phyloP scores from a whole-genome alignment of 2,329 filamentous ascomycete genomes.

The Fusarium scirpi region DNA sequence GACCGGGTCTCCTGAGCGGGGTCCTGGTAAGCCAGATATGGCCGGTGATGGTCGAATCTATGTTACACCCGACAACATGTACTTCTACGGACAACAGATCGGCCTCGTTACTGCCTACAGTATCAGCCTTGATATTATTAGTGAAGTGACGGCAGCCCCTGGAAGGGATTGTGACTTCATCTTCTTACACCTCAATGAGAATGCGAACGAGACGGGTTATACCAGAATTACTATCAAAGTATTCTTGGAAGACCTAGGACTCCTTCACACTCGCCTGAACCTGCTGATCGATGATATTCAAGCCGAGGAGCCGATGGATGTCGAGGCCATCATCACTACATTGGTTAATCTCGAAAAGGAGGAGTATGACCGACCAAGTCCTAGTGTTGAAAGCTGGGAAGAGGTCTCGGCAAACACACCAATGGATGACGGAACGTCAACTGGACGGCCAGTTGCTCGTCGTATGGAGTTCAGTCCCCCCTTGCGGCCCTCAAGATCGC shows the following conservation, averaged over 20 bases:
- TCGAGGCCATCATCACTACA: slow-evolving; percentile 77
- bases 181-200: slow-evolving; percentile 80
- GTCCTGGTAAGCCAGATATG: slow-evolving; percentile 61
- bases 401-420: slow-evolving; percentile 74
- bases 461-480: slow-evolving; percentile 53
- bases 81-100: slow-evolving; percentile 96
- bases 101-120: slow-evolving; percentile 88
- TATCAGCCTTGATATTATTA: slow-evolving; percentile 79
- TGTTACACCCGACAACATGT: slow-evolving; percentile 87
- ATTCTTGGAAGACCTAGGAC: slow-evolving; percentile 86
- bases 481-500: slow-evolving; percentile 51
- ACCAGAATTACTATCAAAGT: slow-evolving; percentile 88
- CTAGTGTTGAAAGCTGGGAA: slow-evolving; percentile 91
- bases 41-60: slow-evolving; percentile 80
- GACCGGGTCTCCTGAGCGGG: slow-evolving; percentile 64
- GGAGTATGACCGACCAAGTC: slow-evolving; percentile 68
- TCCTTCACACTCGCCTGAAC: slow-evolving; percentile 87
- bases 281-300: slow-evolving; percentile 85
- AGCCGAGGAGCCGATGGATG: slow-evolving; percentile 74
- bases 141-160: slow-evolving; percentile 89
- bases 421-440: slow-evolving; percentile 66
- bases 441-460: slow-evolving; percentile 53
- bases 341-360: slow-evolving; percentile 81
- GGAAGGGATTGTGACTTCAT: slow-evolving; percentile 94
- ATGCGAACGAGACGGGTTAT: slow-evolving; percentile 71